Base-by-base conservation (phyloP, 306 rosid species). In the Lagenaria siceraria region DNA sequence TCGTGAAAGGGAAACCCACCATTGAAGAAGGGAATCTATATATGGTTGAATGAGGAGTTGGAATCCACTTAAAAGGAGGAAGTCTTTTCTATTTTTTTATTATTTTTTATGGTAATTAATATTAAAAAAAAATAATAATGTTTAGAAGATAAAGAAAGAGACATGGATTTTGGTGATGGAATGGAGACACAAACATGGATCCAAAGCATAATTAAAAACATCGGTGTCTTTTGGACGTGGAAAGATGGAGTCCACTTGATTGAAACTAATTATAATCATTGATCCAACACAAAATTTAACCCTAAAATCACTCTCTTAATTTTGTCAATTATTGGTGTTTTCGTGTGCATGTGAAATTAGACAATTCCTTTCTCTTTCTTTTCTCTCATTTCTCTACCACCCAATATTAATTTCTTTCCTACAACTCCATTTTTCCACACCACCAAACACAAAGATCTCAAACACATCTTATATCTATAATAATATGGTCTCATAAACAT, bases 31-130 rank as follows among this genome's bases (percentile, higher is more conserved):
- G 78, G 64, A 75, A 75, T 75, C 33, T 75, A 75, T 75, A 13
- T 75, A 75, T 53, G 78, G 94, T 90, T 95, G 98, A 87, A 90
- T 54, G 93, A 90, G 88, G 97, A 92, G 99, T 89, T 95, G 97
- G 97, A 92, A 89, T 90, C 97, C 99, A 92, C 99, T 90, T 61
- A 71, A 87, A 92, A 81, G 88, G 64, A 51, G 74, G 81, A 75
- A 88, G 92, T 90, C 93, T 90, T 18, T 18, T 63, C 15, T 13
- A 27, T 0, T 18, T 35, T 3, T 18, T 8, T 17, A 10, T 6
- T 12, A 12, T 3, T 13, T 5, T 5, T 12, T 60, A 0, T 11
- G 3, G 1, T 29, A 29, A 29, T 29, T 1, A 29, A 29, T 29
- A 29, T 55, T 10, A 43, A 21, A 56, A 0, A 48, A 1, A 12